phyloP scores from a whole-genome alignment of 2,329 filamentous ascomycete genomes.

The Colletotrichum sublineola region DNA sequence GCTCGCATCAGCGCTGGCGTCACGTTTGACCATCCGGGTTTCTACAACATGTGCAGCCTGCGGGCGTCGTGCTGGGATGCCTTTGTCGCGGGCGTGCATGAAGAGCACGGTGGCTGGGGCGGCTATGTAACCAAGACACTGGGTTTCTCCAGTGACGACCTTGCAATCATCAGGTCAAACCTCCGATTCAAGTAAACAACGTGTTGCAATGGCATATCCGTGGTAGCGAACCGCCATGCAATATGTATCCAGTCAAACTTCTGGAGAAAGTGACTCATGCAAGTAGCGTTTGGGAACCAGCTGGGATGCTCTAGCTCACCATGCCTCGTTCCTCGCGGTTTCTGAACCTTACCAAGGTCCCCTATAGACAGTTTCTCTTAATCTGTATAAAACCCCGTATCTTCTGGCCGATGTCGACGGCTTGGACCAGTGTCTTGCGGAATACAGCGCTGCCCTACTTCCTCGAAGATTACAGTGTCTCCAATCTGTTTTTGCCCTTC shows the following conservation, averaged over 20 bases:
- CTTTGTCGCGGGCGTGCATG: conserved; percentile 59
- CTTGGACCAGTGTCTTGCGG: neutral
- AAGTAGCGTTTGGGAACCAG: too few relatives aligned
- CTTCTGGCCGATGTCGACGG: neutral
- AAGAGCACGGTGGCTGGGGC: conserved; percentile 63
- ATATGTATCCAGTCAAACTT: neutral
- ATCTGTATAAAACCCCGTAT: neutral
- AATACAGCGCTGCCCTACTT: neutral
- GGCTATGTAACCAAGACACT: conserved; percentile 61
- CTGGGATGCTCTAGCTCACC: neutral
- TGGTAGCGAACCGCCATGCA: neutral
- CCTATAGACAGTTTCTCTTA: too few relatives aligned
- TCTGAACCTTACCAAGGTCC: neutral
- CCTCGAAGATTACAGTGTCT: neutral
- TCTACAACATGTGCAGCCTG: conserved; percentile 62
- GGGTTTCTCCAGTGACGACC: conserved; percentile 61
- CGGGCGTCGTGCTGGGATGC: conserved; percentile 59
- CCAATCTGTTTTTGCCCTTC: too few relatives aligned
- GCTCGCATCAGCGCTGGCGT: conserved; percentile 55
- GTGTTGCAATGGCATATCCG: neutral
- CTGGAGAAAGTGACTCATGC: neutral
- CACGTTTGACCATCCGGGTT: conserved; percentile 55
- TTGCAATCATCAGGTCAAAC: conserved; percentile 62
- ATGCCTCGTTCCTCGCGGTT: neutral
- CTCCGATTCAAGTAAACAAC: conserved; percentile 52